Conservation (phyloP, 768 basidiomycete species). For the Sistotremastrum niveocremeum region DNA sequence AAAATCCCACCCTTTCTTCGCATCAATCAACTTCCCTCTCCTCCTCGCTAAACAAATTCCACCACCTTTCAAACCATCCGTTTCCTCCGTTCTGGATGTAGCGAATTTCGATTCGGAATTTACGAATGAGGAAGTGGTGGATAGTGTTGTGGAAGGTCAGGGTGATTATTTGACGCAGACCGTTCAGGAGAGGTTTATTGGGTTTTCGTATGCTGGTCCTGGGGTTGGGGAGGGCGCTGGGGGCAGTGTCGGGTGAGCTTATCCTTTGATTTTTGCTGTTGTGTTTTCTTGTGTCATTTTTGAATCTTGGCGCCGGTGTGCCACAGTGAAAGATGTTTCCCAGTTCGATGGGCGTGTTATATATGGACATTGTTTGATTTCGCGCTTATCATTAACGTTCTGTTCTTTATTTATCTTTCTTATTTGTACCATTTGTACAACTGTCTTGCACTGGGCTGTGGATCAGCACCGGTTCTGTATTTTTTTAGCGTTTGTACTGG, state of each 20-base stretch:
- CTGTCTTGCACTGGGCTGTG: too few species aligned
- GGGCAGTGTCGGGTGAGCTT: background rate
- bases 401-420: too few species aligned
- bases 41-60: slow-evolving; percentile 90
- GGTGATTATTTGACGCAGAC: slow-evolving; percentile 66
- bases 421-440: too few species aligned
- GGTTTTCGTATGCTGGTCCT: slow-evolving; percentile 51
- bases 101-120: slow-evolving; percentile 98
- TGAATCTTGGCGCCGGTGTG: too few species aligned
- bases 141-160: slow-evolving; percentile 92
- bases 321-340: too few species aligned
- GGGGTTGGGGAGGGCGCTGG: slow-evolving; percentile 8
- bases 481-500: too few species aligned
- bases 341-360: too few species aligned
- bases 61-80: slow-evolving; percentile 85
- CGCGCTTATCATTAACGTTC: too few species aligned
- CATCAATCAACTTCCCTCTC: slow-evolving; percentile 25
- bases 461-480: too few species aligned
- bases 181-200: slow-evolving; percentile 90
- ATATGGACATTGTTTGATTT: too few species aligned
- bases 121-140: slow-evolving; percentile 86
- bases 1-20: slow-evolving; percentile 90
- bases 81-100: slow-evolving; percentile 69
- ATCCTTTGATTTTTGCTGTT: background rate
- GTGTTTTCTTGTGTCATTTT: too few species aligned